Conservation (phyloP, 257 asterid genomes). For the Solanum habrochaites region DNA sequence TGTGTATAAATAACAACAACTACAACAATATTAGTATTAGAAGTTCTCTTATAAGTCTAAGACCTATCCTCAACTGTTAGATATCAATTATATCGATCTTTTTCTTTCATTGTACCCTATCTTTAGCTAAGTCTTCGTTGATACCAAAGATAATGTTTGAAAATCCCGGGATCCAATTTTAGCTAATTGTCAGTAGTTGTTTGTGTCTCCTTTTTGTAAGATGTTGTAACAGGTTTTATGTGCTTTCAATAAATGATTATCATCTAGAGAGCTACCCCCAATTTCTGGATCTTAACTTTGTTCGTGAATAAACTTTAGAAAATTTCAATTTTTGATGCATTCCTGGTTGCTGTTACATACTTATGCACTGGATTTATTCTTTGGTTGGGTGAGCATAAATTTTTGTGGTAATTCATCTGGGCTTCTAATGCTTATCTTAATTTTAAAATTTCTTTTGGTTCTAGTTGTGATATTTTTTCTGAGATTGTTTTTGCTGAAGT, state of each 20-base stretch:
- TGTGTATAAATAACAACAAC: no score
- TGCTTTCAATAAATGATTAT: neutral
- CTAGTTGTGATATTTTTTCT: neutral
- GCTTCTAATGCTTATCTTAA: neutral
- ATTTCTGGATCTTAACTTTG: neutral
- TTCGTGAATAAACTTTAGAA: neutral
- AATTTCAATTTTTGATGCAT: neutral
- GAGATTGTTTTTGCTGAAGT: constrained; percentile 30
- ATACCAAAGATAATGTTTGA: neutral
- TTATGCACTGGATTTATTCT: neutral
- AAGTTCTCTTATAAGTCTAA: no score
- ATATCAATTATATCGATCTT: neutral
- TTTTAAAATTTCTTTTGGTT: neutral
- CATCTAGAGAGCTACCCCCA: neutral
- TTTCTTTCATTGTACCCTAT: neutral
- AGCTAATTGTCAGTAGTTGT: neutral
- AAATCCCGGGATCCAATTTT: neutral
- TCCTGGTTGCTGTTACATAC: neutral
- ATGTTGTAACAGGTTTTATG: neutral
- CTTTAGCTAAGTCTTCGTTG: neutral
- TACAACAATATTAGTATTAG: no score
- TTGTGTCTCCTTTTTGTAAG: neutral
- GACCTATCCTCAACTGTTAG: no score
- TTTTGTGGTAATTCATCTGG: neutral
- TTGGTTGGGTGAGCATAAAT: neutral